phyloP scores from a whole-genome alignment of 179 eudicot species.

The Vitellaria paradoxa region DNA sequence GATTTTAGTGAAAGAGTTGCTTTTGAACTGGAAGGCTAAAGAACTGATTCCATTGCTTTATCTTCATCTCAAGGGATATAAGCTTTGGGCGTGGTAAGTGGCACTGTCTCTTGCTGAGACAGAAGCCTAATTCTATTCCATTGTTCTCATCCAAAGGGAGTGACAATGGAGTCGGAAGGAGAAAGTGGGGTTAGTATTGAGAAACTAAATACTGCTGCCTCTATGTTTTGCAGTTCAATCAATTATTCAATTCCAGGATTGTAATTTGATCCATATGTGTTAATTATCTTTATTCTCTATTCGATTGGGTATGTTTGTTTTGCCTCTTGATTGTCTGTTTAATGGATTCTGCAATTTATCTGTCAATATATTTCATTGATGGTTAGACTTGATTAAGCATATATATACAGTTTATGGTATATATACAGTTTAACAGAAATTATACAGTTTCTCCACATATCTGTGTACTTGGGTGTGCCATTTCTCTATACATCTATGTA shows the following conservation, averaged over 20 bases:
- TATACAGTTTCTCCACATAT: not conserved
- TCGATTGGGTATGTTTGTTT: not conserved
- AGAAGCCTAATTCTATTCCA: slow-evolving; percentile 16
- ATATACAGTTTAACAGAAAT: not conserved
- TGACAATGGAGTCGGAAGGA: slow-evolving; percentile 56
- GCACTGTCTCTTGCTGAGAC: not conserved
- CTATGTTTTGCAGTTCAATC: not conserved
- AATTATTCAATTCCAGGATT: not conserved
- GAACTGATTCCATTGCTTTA: not conserved
- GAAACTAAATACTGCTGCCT: not conserved
- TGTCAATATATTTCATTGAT: not conserved
- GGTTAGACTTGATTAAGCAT: slow-evolving; percentile 6
- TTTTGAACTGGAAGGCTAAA: not conserved
- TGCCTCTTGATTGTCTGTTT: not conserved
- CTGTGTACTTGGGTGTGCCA: not conserved
- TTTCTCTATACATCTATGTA: not conserved
- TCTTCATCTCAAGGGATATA: not conserved
- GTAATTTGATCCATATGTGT: not conserved
- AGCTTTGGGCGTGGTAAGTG: slow-evolving; percentile 13
- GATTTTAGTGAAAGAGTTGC: not conserved
- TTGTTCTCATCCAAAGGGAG: slow-evolving; percentile 14
- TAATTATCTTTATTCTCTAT: not conserved
- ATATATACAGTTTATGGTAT: not conserved
- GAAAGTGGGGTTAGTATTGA: slow-evolving; percentile 49
- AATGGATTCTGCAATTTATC: not conserved